Percentiles rank a stretch among this genome's conserved stretches.
These are phyloP conservation scores for Phytophthora brassicae DNA, from an alignment of 352 stramenopile species.

Conservation along the genomic window DNA sequence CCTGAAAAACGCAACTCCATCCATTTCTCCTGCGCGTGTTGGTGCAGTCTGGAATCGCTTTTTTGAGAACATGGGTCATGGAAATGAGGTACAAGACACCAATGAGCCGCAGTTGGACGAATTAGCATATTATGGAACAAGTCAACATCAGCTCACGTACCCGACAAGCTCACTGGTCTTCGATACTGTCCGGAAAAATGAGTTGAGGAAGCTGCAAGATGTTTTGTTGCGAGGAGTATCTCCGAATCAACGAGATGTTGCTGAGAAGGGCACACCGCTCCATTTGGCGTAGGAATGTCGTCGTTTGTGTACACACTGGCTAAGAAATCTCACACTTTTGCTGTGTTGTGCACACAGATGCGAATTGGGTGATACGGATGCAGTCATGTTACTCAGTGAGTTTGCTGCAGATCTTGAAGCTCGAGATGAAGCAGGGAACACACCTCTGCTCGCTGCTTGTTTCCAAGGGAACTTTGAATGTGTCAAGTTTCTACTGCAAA, in stretches of 20 bases:
- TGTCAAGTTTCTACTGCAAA: slow-evolving; percentile 73
- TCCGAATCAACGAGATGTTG: slow-evolving; percentile 56
- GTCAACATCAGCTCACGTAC: not conserved
- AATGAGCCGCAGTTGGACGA: slow-evolving; percentile 3
- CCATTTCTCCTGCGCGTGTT: slow-evolving; percentile 45
- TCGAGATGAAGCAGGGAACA: slow-evolving; percentile 66
- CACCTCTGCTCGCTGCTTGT: slow-evolving; percentile 63
- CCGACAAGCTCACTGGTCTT: slow-evolving; percentile 35
- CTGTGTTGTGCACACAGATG: slow-evolving; percentile 34
- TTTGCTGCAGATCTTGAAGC: slow-evolving; percentile 66
- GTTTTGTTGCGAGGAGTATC: slow-evolving; percentile 51
- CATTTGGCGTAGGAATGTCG: slow-evolving; percentile 61
- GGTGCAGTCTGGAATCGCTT: slow-evolving; percentile 78
- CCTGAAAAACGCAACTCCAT: slow-evolving; percentile 6
- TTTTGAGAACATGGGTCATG: slow-evolving; percentile 64
- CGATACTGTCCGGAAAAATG: slow-evolving; percentile 50
- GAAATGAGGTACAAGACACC: slow-evolving; percentile 18
- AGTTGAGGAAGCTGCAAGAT: slow-evolving; percentile 45
- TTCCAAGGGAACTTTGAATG: slow-evolving; percentile 71
- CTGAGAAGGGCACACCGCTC: slow-evolving; percentile 67
- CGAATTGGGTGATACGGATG: slow-evolving; percentile 64
- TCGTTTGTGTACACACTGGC: slow-evolving; percentile 9
- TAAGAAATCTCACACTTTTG: slow-evolving; percentile 15
- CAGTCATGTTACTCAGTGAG: slow-evolving; percentile 68
- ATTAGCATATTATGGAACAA: not conserved